Base-by-base conservation (phyloP, 1,284 basidiomycete species). In the Cryptococcus sp. region DNA sequence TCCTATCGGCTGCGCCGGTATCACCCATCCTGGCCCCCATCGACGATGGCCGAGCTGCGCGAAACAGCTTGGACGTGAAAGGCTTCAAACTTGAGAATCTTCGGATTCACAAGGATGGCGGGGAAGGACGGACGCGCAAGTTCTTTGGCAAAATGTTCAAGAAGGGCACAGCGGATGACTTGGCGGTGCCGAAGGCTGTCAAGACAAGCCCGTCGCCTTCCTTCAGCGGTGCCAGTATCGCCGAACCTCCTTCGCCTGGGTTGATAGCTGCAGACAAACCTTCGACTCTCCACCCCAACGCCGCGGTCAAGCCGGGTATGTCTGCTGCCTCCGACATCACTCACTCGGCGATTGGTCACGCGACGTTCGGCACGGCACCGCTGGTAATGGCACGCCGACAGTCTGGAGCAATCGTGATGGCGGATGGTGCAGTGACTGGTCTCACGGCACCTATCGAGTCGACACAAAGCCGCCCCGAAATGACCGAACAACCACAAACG, bases 101-200 rank as follows among this genome's bases (percentile, higher is more conserved):
- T 16, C 48, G 54, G 19, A 22, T 55, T 30, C 50, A 55, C 38
- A 63, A 65, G 48, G 60, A 70, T 19, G 63, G 62, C 16, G 45
- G 46, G n/a, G 60, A 61, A 20, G 54, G 55, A 40, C 61, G 52
- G 20, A 57, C 71, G 13, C 88, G 86, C 74, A 87, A 85, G 70
- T 79, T 91, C 45, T 88, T 91, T 68, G 83, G 86, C 40, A 86
- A 85, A 71, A 79, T 91, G 41, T 90, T 91, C 81, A 87, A 84
- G 76, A 84, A 84, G 67, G 81, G 82, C 35, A 59, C 47, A 10
- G 38, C 52, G 13, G 56, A 40, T 17, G 61, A 61, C 38, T 20
- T 58, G 22, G 20, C 49, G 7, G 20, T 19, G n/a, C 35, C 46
- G 3, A 53, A 23, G 19, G 27, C 49, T 2, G 27, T 53, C n/a